A percentile compares a stretch with the other conserved stretches of the same genome.
These are phyloP conservation scores for Apiospora arundinis DNA, from an alignment of 2,329 filamentous ascomycete genomes.

Conservation along the genomic window DNA sequence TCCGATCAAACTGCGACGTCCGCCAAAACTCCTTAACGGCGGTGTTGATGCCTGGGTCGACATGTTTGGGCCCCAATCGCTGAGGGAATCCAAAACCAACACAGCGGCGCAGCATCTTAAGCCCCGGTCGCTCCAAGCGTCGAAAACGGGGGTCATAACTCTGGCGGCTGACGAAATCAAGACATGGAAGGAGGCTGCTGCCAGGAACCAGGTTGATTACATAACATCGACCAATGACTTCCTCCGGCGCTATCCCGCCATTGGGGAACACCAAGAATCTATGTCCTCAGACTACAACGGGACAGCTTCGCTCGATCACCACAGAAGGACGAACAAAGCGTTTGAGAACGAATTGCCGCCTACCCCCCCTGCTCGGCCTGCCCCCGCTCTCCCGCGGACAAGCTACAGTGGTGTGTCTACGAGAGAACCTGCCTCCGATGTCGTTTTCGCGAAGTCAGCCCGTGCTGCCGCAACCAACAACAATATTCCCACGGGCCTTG, in stretches of 20 bases:
- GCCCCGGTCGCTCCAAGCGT: slow-evolving; percentile 37
- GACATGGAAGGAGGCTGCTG: slow-evolving; percentile 74
- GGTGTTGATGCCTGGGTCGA: slow-evolving; percentile 88
- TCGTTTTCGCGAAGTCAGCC: slow-evolving; percentile 51
- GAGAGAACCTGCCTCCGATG: slow-evolving; percentile 40
- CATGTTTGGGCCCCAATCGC: slow-evolving; percentile 74
- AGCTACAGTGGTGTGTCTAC: slow-evolving; percentile 79
- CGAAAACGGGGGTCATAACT: slow-evolving; percentile 63
- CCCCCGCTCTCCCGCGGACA: slow-evolving; percentile 69
- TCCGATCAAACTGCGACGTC: slow-evolving; percentile 73
- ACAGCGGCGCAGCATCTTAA: slow-evolving; percentile 25
- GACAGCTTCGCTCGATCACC: background rate
- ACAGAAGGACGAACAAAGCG: slow-evolving; percentile 39
- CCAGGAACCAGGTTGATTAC: slow-evolving; percentile 52
- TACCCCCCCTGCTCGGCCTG: slow-evolving; percentile 68
- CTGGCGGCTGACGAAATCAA: slow-evolving; percentile 82
- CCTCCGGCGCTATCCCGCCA: slow-evolving; percentile 78
- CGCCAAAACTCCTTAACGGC: slow-evolving; percentile 79
- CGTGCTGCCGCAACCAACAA: slow-evolving; percentile 40
- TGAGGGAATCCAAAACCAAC: slow-evolving; percentile 49
- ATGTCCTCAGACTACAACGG: slow-evolving; percentile 54
- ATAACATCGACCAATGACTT: slow-evolving; percentile 84
- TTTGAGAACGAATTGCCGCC: slow-evolving; percentile 55
- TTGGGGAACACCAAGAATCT: slow-evolving; percentile 65
- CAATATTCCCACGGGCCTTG: slow-evolving; percentile 68